phyloP scores from a whole-genome alignment of 371 early-diverging fungal species.

The Thermomucor indicae-seudaticae region DNA sequence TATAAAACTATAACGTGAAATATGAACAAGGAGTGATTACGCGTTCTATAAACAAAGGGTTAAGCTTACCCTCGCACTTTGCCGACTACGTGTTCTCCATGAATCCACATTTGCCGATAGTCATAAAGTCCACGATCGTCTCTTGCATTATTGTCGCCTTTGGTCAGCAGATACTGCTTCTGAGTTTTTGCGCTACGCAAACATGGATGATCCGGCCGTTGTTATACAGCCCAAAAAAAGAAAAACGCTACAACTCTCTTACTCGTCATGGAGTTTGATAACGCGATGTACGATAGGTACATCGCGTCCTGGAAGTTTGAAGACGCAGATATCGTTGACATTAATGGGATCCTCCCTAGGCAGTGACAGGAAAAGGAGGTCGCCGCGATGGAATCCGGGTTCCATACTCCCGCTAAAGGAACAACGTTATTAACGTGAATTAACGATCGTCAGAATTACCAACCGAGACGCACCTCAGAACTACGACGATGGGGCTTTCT shows the following conservation, averaged over 20 bases:
- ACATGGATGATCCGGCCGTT: neutral
- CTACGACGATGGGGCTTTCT: conserved; percentile 98
- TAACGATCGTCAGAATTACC: neutral
- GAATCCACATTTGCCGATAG: conserved; percentile 86
- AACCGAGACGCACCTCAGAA: conserved; percentile 59
- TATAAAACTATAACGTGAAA: conserved; percentile 52
- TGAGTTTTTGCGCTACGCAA: conserved; percentile 51
- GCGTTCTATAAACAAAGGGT: neutral
- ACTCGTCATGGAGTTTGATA: conserved; percentile 84
- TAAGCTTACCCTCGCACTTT: conserved; percentile 74
- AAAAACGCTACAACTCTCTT: conserved; percentile 15
- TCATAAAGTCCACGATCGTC: conserved; percentile 96
- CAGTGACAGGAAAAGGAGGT: conserved; percentile 88
- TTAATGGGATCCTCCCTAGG: conserved; percentile 63
- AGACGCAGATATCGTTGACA: conserved; percentile 96
- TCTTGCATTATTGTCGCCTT: conserved; percentile 97
- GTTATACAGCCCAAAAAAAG: neutral
- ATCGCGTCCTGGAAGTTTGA: conserved; percentile 85
- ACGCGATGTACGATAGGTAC: conserved; percentile 99
- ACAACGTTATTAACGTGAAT: neutral
- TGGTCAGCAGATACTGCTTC: conserved; percentile 88
- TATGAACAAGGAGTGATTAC: neutral
- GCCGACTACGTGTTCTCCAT: conserved; percentile 84
- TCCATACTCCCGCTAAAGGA: conserved; percentile 94
- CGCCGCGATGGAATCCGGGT: conserved; percentile 98